Evolutionary conservation across 768 basidiomycete species (phyloP), one percentile per base, ranked within the genome.

Genomic region (Amanita polypyramis): DNA sequence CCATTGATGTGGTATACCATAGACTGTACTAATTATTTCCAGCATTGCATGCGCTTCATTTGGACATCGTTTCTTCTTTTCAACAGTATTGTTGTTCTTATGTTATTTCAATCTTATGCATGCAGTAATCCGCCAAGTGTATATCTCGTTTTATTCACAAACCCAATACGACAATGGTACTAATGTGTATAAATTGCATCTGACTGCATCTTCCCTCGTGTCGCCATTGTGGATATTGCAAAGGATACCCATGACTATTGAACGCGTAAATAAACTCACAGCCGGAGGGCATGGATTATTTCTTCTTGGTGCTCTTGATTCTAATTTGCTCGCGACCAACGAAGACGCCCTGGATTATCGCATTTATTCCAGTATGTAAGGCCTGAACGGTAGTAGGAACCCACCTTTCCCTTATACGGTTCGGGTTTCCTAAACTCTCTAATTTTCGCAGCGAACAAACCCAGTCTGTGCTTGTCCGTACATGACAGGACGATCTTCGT

Each of bases 401-500:
- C 44, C 59, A 95, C 93, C 77, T 97, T 97, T 61, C 93, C 95
- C 67, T 97, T 91, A 68, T 97, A 99, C 12, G 93, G 94, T 61
- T 99, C 95, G 17, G 95, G 95, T 56, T 83, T 84, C 56, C 95
- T 77, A 68, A 82, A 84, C 51, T 74, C 75, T 52, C 93, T 73
- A 20, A 98, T 82, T 54, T 80, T 77, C 4, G 94, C 91, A 0
- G 92, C 87, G 60, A 95, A 95, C 54, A 89, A 70, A 1, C 92
- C 92, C 50, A 99, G 63, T 41, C 73, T 66, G 57, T 96, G 86
- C 64, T 97, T 97, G 69, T 96, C 85, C 47, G 79, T 86, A 56
- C 93, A 91, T 17, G 68, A 74, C 20, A 98, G 65, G 25, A 82
- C 63, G 49, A 97, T 91, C 67, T 87, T 85, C 1, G 91, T 96